phyloP scores from a whole-genome alignment of 805 yeast genomes.

The Candida glaebosa region DNA sequence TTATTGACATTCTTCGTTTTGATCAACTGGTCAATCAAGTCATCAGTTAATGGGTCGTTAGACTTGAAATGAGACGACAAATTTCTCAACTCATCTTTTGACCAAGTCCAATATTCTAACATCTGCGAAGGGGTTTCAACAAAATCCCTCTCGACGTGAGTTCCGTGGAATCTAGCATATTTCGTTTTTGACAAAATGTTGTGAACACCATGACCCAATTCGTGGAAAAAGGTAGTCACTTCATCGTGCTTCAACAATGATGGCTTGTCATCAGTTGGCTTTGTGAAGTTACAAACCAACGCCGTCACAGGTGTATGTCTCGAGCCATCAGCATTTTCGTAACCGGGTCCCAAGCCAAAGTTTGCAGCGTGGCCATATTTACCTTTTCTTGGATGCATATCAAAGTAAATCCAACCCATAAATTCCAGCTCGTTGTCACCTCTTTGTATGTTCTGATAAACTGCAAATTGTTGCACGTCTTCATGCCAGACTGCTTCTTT shows the following conservation, averaged over 20 bases:
- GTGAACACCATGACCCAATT: conserved; percentile 87
- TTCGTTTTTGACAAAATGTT: conserved; percentile 64
- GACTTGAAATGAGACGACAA: conserved; percentile 67
- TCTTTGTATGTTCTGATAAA: conserved; percentile 56
- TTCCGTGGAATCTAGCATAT: conserved; percentile 70
- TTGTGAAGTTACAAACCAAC: conserved; percentile 80
- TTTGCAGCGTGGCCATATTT: conserved; percentile 90
- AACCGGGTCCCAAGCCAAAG: conserved; percentile 65
- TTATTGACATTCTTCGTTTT: conserved; percentile 73
- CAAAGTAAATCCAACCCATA: conserved; percentile 76
- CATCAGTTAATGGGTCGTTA: conserved; percentile 54
- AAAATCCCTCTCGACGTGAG: conserved; percentile 77
- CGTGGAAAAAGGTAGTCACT: conserved; percentile 84
- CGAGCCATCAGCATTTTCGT: conserved; percentile 42
- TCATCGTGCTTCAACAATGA: conserved; percentile 74
- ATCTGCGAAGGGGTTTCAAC: conserved; percentile 91
- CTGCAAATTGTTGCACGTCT: conserved; percentile 72
- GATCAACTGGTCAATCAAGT: conserved; percentile 54
- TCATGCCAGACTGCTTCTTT: conserved; percentile 64
- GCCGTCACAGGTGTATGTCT: conserved; percentile 70
- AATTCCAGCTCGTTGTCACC: conserved; percentile 45
- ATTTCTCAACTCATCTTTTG: conserved; percentile 50
- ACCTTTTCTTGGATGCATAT: conserved; percentile 81
- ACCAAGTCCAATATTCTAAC: conserved; percentile 89
- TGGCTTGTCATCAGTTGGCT: conserved; percentile 66